Base-by-base conservation (phyloP, 345 rosid species). In the Camelina sativa region DNA sequence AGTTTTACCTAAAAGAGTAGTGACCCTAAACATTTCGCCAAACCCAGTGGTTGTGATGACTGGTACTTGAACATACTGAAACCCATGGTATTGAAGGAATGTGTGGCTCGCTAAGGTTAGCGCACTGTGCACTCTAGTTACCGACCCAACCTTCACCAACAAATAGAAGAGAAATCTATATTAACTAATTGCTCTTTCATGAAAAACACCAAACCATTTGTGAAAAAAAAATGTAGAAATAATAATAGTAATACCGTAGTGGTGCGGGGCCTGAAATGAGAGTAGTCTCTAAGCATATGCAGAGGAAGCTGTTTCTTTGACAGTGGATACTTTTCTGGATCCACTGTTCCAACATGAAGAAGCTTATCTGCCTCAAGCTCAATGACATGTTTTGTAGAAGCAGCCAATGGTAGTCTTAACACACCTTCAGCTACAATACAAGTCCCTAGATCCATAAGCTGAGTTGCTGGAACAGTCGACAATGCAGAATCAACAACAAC, bases 231-330 rank as follows among this genome's bases (percentile, higher is more conserved):
- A 20, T 20, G 22, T 20, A 20, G 22, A 20, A 20, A 20, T 20
- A 20, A 20, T 20, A 25, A 23, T 25, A 25, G 28, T 37, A 1
- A 67, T 81, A 93, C 97, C 57, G 93, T 91, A 28, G 95, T 88
- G 32, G 98, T 90, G 17, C 97, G 90, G 5, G 96, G 89, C 41
- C 96, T 85, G 82, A 94, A 87, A 78, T 94, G 98, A 52, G 92
- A 48, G 70, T 17, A 85, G 51, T 85, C 88, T 79, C 97, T 85
- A 35, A 91, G 69, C 62, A 44, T 64, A 55, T 91, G 93, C 6
- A 91, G 75, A 32, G 97, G 93, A 69, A 94, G 70, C 25, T 90
- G 80, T 76, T 86, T 91, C 86, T 72, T 88, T 0, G 98, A 82
- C 23, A 90, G 76, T 12, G 88, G 78, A 69, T 88, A 94, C 56